Evolutionary conservation across 2,329 filamentous ascomycete species (phyloP).

Genomic region (Sporothrix globosa): DNA sequence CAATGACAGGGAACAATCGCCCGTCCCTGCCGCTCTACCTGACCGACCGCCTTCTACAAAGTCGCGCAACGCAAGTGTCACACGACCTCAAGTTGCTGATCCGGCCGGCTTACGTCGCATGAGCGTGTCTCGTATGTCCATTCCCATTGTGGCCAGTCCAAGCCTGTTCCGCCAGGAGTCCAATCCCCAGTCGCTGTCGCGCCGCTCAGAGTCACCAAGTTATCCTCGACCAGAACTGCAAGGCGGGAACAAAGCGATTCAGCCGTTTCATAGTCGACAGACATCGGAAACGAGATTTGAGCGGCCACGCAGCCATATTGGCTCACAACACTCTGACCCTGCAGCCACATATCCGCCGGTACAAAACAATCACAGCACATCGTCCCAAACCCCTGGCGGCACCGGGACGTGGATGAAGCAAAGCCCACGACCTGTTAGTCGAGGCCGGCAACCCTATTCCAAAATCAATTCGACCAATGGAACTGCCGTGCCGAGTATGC

Average conservation of each 20-base stretch:
- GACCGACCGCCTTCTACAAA: conserved; percentile 43
- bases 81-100: background rate
- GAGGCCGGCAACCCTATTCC: conserved; percentile 32
- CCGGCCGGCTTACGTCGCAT: background rate
- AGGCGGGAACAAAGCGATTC: background rate
- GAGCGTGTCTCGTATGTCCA: conserved; percentile 33
- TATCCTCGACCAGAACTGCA: conserved; percentile 24
- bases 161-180: conserved; percentile 36
- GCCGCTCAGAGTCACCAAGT: conserved; percentile 6
- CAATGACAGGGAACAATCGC: background rate
- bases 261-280: background rate
- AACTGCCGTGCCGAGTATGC: background rate
- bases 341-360: background rate
- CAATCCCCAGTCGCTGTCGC: background rate
- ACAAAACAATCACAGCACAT: too few relatives aligned
- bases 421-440: conserved; percentile 29
- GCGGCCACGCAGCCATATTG: too few relatives aligned
- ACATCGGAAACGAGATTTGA: background rate
- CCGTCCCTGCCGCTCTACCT: background rate
- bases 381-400: background rate
- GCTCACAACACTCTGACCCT: background rate
- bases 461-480: conserved; percentile 23
- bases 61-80: conserved; percentile 47
- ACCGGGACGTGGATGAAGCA: background rate
- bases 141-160: conserved; percentile 41